These are phyloP conservation scores for Rhizopogon roseolus DNA, from an alignment of 768 basidiomycete genomes.

Conservation along the genomic window DNA sequence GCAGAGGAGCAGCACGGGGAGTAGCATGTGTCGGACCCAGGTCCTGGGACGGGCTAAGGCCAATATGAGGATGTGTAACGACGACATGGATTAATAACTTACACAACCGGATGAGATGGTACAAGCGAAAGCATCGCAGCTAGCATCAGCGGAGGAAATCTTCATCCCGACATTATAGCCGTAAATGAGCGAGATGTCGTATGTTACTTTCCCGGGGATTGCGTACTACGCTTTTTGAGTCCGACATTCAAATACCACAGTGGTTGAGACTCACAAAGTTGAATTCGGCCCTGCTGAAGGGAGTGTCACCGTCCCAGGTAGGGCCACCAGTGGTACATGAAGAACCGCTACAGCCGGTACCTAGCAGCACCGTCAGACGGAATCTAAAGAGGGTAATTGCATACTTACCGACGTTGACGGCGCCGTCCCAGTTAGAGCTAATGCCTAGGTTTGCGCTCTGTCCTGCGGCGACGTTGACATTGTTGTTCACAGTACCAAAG, in stretches of 20 bases:
- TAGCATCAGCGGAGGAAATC: constrained; percentile 21
- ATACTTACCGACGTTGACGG: constrained; percentile 24
- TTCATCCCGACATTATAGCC: constrained; percentile 31
- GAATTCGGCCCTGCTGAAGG: constrained; percentile 29
- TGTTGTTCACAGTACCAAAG: constrained; percentile 20
- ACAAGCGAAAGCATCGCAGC: constrained; percentile 26
- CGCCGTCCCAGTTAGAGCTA: constrained; percentile 27
- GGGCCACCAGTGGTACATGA: constrained; percentile 26
- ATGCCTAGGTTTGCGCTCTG: constrained; percentile 22
- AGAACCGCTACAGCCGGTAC: constrained; percentile 22
- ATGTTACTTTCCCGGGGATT: constrained; percentile 22
- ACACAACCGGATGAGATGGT: constrained; percentile 27
- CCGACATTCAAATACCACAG: neutral
- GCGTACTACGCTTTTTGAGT: constrained; percentile 9
- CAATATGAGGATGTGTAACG: neutral
- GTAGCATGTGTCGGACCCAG: constrained; percentile 16
- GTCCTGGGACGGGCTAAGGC: constrained; percentile 24
- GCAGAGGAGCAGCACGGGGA: constrained; percentile 26
- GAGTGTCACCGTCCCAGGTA: constrained; percentile 24
- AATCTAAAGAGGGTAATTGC: neutral
- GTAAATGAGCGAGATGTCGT: constrained; percentile 29
- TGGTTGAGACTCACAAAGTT: constrained; percentile 19
- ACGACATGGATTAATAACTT: constrained; percentile 2
- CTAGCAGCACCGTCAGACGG: constrained; percentile 8
- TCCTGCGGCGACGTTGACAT: constrained; percentile 20